These are phyloP conservation scores for Phaeoacremonium minimum DNA, from an alignment of 2,329 filamentous ascomycete species.

Conservation along the genomic window DNA sequence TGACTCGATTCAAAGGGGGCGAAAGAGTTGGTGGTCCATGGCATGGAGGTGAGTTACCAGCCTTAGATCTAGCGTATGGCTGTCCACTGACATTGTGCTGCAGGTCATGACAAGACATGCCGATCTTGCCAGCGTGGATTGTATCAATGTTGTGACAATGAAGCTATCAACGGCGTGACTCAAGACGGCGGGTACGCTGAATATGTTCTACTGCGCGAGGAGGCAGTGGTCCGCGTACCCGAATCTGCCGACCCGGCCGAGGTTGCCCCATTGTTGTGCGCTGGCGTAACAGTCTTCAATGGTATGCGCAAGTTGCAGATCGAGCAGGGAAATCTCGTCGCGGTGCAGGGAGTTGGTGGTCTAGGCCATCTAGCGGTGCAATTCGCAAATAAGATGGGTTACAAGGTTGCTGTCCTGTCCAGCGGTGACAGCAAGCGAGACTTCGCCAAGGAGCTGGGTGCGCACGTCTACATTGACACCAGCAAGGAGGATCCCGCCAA, in stretches of 20 bases:
- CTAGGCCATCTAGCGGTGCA: conserved; percentile 75
- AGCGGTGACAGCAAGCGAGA: conserved; percentile 63
- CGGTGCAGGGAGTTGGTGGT: conserved; percentile 68
- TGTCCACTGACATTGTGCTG: neutral
- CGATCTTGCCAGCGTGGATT: conserved; percentile 56
- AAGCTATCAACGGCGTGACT: conserved; percentile 59
- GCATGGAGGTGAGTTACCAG: conserved; percentile 52
- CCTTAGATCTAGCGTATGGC: neutral
- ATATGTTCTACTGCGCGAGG: conserved; percentile 55
- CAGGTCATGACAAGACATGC: conserved; percentile 59
- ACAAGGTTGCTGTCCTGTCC: conserved; percentile 60
- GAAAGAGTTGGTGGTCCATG: conserved; percentile 65
- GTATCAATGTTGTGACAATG: conserved; percentile 66
- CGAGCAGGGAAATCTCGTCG: conserved; percentile 47
- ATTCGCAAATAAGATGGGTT: conserved; percentile 73
- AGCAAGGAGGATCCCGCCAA: conserved; percentile 41
- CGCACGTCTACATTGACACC: conserved; percentile 56
- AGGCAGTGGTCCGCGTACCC: conserved; percentile 56
- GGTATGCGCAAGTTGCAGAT: conserved; percentile 49
- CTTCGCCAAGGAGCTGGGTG: conserved; percentile 60
- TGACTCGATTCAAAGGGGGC: conserved; percentile 56
- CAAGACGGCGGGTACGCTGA: conserved; percentile 65
- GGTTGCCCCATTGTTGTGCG: conserved; percentile 58
- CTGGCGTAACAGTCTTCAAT: conserved; percentile 62
- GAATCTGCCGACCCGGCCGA: conserved; percentile 44